These are phyloP conservation scores for Salicornia ramosissima DNA, from an alignment of 148 eudicot genomes.

Conservation along the genomic window DNA sequence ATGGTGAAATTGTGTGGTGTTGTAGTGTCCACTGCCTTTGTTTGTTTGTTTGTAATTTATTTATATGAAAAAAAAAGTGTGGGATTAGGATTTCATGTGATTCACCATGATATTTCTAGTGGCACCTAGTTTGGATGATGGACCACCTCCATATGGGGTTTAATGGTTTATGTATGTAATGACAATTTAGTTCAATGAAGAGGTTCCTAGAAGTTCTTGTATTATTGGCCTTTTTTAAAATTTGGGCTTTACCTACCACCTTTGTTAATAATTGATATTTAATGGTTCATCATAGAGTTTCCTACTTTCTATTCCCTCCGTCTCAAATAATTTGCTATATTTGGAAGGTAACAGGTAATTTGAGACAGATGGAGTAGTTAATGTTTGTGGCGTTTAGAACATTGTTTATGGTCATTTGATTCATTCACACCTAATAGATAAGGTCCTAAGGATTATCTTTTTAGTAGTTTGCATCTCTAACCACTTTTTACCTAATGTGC, in stretches of 20 bases:
- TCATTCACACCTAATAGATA: not conserved
- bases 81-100: not conserved
- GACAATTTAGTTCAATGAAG: constrained; percentile 5
- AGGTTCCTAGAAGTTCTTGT: constrained; percentile 7
- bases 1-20: not conserved
- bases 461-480: not conserved
- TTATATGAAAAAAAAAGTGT: not conserved
- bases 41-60: too few species aligned
- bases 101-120: constrained; percentile 17
- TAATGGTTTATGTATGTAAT: not conserved
- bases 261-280: too few species aligned
- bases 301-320: not conserved
- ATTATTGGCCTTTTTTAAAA: not conserved
- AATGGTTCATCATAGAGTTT: too few species aligned
- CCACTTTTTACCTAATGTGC: constrained; percentile 1
- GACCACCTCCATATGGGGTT: constrained; percentile 27
- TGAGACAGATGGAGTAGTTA: too few species aligned
- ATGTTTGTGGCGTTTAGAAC: too few species aligned
- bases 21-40: not conserved
- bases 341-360: too few species aligned
- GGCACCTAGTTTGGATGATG: constrained; percentile 12
- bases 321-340: too few species aligned
- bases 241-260: not conserved
- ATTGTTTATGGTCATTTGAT: not conserved
- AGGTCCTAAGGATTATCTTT: not conserved